Base-by-base conservation (phyloP, 176 grass and related monocot species). In the Miscanthus lutarioriparius region DNA sequence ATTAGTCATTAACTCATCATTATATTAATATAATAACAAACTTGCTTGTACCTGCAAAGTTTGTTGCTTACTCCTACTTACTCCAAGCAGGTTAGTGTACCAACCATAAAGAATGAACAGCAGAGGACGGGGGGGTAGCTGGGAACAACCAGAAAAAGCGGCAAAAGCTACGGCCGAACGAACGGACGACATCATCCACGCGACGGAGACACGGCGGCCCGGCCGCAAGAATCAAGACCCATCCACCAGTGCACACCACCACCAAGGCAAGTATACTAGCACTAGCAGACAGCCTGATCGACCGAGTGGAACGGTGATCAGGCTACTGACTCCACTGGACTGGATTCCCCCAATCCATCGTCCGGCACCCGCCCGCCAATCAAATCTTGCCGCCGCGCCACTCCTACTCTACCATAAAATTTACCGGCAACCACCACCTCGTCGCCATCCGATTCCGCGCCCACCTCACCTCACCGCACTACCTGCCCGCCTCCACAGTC, bases 401-500 rank as follows among this genome's bases (percentile, higher is more conserved):
- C 79, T 56, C 35, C 45, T 56, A 30, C 16, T 22, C 20, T n/a
- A 47, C 58, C 75, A 2, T n/a, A 59, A 83, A 79, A 79, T 77
- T 69, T 48, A 35, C 73, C 74, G 3, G 76, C 79, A 76, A 87
- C 85, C 84, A 78, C 38, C 82, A 5, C 58, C 79, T 48, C 45
- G 45, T 48, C 45, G 80, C 84, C 88, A 66, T 83, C 84, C 70
- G 40, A 48, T 47, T 44, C 70, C 70, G 22, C 79, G 63, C 80
- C 51, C 41, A 53, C 49, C 49, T 40, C 86, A 69, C 79, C 72
- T 0, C 72, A 70, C 77, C 63, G 7, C 80, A 77, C 77, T n/a
- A 25, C 64, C 77, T 38, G 23, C 70, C 47, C 36, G 13, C n/a
- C 81, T 48, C 47, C 15, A 49, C 47, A 15, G 10, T 37, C 38